A percentile compares a stretch with the other conserved stretches of the same genome.
phyloP scores from a whole-genome alignment of 495 filamentous ascomycete species.

The Podospora didyma region DNA sequence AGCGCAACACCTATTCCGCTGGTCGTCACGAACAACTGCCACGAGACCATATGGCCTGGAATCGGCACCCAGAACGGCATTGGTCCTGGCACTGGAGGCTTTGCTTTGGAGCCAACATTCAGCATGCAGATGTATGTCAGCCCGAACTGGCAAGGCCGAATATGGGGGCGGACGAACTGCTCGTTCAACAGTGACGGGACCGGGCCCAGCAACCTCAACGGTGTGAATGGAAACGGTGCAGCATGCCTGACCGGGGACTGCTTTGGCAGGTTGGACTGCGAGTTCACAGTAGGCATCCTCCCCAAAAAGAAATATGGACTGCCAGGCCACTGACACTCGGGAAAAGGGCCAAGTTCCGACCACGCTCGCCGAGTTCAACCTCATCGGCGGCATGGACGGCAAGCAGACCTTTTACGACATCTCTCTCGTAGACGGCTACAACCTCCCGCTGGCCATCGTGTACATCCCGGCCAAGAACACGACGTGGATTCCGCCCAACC shows the following conservation, averaged over 20 bases:
- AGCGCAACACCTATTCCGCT: slow-evolving; percentile 40
- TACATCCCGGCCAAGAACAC: slow-evolving; percentile 53
- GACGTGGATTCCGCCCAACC: slow-evolving; percentile 61
- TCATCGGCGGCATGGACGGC: slow-evolving; percentile 52
- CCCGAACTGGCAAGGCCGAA: slow-evolving; percentile 69
- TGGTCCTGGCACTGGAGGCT: slow-evolving; percentile 58
- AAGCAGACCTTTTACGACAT: slow-evolving; percentile 76
- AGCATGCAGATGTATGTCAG: slow-evolving; percentile 53
- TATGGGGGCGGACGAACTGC: slow-evolving; percentile 83
- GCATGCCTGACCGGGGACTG: slow-evolving; percentile 77
- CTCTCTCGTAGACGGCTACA: slow-evolving; percentile 81
- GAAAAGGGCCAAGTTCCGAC: slow-evolving; percentile 58
- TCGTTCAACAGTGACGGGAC: slow-evolving; percentile 59
- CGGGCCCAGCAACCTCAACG: slow-evolving; percentile 42
- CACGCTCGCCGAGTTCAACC: slow-evolving; percentile 72
- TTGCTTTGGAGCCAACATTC: slow-evolving; percentile 51
- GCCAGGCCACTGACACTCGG: slow-evolving; percentile 2
- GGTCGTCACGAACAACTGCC: slow-evolving; percentile 62
- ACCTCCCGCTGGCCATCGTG: slow-evolving; percentile 66
- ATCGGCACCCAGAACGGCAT: slow-evolving; percentile 64
- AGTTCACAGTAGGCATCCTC: slow-evolving; percentile 50
- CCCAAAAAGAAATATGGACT: background rate
- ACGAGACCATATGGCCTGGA: slow-evolving; percentile 65
- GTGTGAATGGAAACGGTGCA: slow-evolving; percentile 49
- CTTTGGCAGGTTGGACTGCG: slow-evolving; percentile 59